Evolutionary conservation across 495 filamentous ascomycete genomes (phyloP), one percentile per base, ranked within the genome.

Genomic region (Neurospora africana): DNA sequence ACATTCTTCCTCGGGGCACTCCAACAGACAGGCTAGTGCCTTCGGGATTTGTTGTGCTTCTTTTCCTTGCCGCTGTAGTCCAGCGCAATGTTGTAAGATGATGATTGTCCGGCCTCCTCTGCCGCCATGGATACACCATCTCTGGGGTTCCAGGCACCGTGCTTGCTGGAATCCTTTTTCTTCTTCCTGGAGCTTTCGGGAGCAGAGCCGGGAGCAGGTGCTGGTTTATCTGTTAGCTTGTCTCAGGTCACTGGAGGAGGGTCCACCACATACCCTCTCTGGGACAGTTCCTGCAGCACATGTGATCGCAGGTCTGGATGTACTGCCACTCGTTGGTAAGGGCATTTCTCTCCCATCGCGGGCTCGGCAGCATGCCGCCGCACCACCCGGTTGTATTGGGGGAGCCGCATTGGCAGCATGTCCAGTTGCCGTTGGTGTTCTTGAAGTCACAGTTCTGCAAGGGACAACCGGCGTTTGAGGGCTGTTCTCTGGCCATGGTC

Each of bases 381-480:
- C 82, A 83, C 83, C 83, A 84, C 23, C 82, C 83, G 70, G 80
- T 76, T 7, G 74, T 79, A 38, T 84, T 84, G 1, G 78, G 78
- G 17, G 79, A 81, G 2, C 79, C 79, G 70, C 83, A 84, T 39
- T 79, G 61, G 75, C 83, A 84, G 70, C 83, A 84, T 21, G 74
- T 81, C 83, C 83, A 84, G 68, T 75, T 79, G 38, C 82, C 81
- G 61, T 78, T 78, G 1, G 81, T 74, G 35, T 74, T 78, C 58
- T 78, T 80, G 70, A 79, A 83, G 70, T 83, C 79, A 72, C 83
- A 84, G 70, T 82, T 81, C 73, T 77, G 75, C 68, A 84, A 76
- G 33, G 81, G 80, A 58, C 82, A 83, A 68, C 78, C 75, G 23
- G 77, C 61, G 71, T 79, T 79, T 68, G 78, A 77, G 38, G 80